phyloP scores from a whole-genome alignment of 2,329 filamentous ascomycete species.

The Stachybotrys elegans region DNA sequence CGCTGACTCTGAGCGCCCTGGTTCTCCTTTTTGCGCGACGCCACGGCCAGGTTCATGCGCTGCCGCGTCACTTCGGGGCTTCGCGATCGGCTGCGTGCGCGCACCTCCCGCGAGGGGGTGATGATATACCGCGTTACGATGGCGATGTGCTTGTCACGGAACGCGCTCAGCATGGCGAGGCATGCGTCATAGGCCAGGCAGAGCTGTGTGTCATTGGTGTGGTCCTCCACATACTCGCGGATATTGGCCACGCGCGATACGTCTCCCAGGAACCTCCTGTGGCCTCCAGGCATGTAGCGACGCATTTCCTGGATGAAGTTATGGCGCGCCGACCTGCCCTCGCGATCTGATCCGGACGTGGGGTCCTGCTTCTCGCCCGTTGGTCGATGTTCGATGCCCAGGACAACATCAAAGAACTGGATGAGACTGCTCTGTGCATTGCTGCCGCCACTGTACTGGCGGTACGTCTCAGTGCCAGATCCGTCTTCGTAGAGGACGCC shows the following conservation, averaged over 20 bases:
- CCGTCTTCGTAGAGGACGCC: slow-evolving; percentile 87
- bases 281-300: slow-evolving; percentile 90
- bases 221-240: slow-evolving; percentile 67
- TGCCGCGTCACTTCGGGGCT: slow-evolving; percentile 47
- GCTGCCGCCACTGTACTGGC: slow-evolving; percentile 87
- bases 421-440: slow-evolving; percentile 96
- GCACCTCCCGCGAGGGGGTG: slow-evolving; percentile 72
- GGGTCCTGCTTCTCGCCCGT: slow-evolving; percentile 65
- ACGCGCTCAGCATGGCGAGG: slow-evolving; percentile 60
- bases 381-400: slow-evolving; percentile 85
- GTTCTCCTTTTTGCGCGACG: slow-evolving; percentile 43
- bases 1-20: slow-evolving; percentile 53
- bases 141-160: slow-evolving; percentile 92
- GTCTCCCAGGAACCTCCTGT: slow-evolving; percentile 82
- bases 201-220: slow-evolving; percentile 59
- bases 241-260: slow-evolving; percentile 80
- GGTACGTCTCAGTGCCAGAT: slow-evolving; percentile 61
- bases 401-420: slow-evolving; percentile 91
- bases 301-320: slow-evolving; percentile 98
- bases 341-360: slow-evolving; percentile 39
- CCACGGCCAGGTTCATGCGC: slow-evolving; percentile 57
- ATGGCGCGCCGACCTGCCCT: slow-evolving; percentile 39
- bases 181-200: slow-evolving; percentile 86
- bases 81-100: slow-evolving; percentile 56
- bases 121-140: slow-evolving; percentile 97